Evolutionary conservation across 208 protist species (phyloP), one percentile per base, ranked within the genome.

Genomic region (Leishmania turanica): DNA sequence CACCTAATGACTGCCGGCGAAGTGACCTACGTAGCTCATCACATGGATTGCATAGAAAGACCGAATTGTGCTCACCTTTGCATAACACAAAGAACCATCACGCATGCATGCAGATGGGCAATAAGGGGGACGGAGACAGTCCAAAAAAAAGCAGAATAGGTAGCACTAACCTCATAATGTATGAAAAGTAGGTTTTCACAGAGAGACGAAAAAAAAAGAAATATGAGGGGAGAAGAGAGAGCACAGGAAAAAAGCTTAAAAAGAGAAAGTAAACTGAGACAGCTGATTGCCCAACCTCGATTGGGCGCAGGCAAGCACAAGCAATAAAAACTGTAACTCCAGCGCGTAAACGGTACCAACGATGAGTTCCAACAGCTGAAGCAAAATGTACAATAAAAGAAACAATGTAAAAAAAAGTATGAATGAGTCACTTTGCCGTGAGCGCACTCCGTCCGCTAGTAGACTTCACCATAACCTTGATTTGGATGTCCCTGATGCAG

Each of bases 401-500:
- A 31, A 78, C 68, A 45, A 80, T 84, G 81, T 68, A 72, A 56
- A 49, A 49, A 54, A 34, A 37, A 56, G 70, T 31, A 24, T 77
- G 3, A 47, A 31, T 53, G 15, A 9, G 65, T 51, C 45, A 1
- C 68, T 24, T 49, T 72, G 34, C 11, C 42, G 17, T 21, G 34
- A 72, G 68, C 13, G 13, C 40, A 24, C 24, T 13, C 19, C 27
- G 21, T 37, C 21, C 24, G 45, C 27, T 31, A 45, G 34, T 77
- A 84, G 27, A 62, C 72, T 62, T 84, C 77, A n/a, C 56, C 71
- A 42, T 74, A 66, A 19, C 62, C 75, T 58, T 81, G 76, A 40
- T 58, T 78, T 34, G 71, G 27, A 79, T 84, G 80, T 21, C 81
- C 81, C 8, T 80, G 54, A 19, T 78, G 81, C 58, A 86, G 78